Base-by-base conservation (phyloP, 2,329 filamentous ascomycete genomes). In the Phoma sp. region DNA sequence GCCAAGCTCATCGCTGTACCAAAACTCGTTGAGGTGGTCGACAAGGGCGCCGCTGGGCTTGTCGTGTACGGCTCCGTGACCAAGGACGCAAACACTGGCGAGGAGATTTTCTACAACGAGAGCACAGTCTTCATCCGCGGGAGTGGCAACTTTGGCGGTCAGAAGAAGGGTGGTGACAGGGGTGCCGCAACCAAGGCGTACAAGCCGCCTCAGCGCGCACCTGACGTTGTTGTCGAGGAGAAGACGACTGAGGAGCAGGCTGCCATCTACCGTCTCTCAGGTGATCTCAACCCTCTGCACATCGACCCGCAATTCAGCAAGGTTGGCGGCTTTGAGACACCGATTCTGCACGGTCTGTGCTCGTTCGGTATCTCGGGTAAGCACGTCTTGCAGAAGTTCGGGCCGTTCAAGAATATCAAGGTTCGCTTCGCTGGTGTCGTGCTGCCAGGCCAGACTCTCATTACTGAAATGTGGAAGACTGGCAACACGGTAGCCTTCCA, bases 31-130 rank as follows among this genome's bases (percentile, higher is more conserved):
- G 95, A 99, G 76, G 94, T 98, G 9, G 85, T 97, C 43, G 95
- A 99, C 82, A 99, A 98, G 85, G 94, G 94, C 69, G 89, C 86
- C 64, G 92, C 93, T 17, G 93, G 92, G 58, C 83, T 98, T 51
- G 85, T 96, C 51, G 89, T 93, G 70, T 87, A 84, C 19, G 91
- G 90, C 61, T 88, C 88, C 65, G 91, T 88, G 31, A 98, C 95
- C 40, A 87, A 92, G 74, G 87, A 96, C 73, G 91, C 91, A 55
- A 88, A 86, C 64, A 95, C 88, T 0, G 91, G 92, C 66, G 91
- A 96, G 74, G 90, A 96, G 56, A 80, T 99, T 62, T 98, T 98
- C 81, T 98, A 98, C 83, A 98, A 97, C 78, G 95, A 99, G 78
- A 86, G 85, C 61, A 94, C 90, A n/a, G 86, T 93, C 64, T 97